Conservation (phyloP, 2,329 filamentous ascomycete genomes). For the Aureobasidium vineae region DNA sequence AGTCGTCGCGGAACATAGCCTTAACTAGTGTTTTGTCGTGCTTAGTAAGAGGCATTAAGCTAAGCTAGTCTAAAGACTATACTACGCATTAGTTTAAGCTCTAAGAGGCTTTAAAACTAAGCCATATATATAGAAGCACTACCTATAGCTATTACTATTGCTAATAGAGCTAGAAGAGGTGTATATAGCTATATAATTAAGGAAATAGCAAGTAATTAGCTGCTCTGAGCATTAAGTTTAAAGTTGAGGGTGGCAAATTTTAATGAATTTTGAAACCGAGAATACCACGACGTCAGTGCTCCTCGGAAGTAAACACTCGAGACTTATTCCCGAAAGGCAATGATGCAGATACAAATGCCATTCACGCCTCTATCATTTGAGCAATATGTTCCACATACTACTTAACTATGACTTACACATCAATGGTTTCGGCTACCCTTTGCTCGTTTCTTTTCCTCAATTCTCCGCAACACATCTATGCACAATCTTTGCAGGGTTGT, state of each 20-base stretch:
- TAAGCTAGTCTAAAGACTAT: not conserved
- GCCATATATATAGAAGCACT: not conserved
- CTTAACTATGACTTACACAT: not conserved
- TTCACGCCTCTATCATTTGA: not conserved
- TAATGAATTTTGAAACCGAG: too few relatives aligned
- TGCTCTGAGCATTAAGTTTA: too few relatives aligned
- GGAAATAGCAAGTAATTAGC: too few relatives aligned
- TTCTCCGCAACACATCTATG: not conserved
- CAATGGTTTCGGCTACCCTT: not conserved
- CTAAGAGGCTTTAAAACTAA: not conserved
- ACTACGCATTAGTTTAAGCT: not conserved
- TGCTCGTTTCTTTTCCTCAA: not conserved
- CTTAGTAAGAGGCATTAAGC: not conserved
- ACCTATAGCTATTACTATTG: conserved; percentile 13
- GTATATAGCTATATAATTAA: too few relatives aligned
- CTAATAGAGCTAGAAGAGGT: too few relatives aligned
- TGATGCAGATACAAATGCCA: not conserved
- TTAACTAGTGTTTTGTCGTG: too few relatives aligned
- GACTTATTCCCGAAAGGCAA: not conserved
- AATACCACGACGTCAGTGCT: not conserved
- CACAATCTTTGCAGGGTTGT: not conserved
- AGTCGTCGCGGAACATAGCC: too few relatives aligned
- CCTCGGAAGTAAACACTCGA: not conserved
- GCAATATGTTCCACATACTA: not conserved
- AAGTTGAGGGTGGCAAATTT: too few relatives aligned